Evolutionary conservation across 2,329 filamentous ascomycete genomes (phyloP).

Genomic region (Cladosporium sp.): DNA sequence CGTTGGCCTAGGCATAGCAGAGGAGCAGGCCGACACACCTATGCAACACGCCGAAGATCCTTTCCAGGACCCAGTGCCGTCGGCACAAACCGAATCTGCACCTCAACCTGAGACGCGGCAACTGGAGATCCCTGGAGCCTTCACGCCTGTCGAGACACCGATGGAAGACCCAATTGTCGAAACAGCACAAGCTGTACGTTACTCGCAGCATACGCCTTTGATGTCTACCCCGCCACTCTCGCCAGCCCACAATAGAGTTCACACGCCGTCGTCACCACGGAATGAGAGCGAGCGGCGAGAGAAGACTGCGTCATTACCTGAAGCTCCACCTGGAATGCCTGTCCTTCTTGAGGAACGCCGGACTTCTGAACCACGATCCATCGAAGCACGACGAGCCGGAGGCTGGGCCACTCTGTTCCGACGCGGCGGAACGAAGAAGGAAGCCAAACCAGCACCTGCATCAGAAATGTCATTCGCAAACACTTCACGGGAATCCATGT

Average conservation of each 20-base stretch:
- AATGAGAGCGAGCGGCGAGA: slow-evolving; percentile 9
- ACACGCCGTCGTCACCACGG: slow-evolving; percentile 7
- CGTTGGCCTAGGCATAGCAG: slow-evolving; percentile 30
- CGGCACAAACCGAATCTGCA: slow-evolving; percentile 16
- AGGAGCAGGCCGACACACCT: neutral
- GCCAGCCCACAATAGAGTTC: slow-evolving; percentile 18
- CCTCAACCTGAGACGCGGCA: slow-evolving; percentile 4
- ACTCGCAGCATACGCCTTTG: slow-evolving; percentile 7
- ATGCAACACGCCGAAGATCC: slow-evolving; percentile 19
- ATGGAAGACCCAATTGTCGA: slow-evolving; percentile 46
- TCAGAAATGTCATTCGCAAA: slow-evolving; percentile 77
- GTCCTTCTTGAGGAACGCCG: slow-evolving; percentile 16
- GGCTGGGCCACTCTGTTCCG: slow-evolving; percentile 73
- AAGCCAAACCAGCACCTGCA: slow-evolving; percentile 48
- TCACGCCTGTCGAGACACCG: slow-evolving; percentile 38
- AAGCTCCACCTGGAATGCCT: slow-evolving; percentile 31
- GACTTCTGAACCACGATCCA: slow-evolving; percentile 46
- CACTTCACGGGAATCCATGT: slow-evolving; percentile 83
- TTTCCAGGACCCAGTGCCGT: slow-evolving; percentile 23
- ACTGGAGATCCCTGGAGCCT: slow-evolving; percentile 17
- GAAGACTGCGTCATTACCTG: slow-evolving; percentile 17
- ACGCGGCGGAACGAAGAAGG: slow-evolving; percentile 51
- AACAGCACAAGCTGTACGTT: slow-evolving; percentile 39
- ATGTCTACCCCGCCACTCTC: slow-evolving; percentile 35
- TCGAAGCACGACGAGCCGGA: slow-evolving; percentile 23